Evolutionary conservation across 352 stramenopile species (phyloP), one percentile per base, ranked within the genome.

Genomic region (Globisporangium uncinulatum): DNA sequence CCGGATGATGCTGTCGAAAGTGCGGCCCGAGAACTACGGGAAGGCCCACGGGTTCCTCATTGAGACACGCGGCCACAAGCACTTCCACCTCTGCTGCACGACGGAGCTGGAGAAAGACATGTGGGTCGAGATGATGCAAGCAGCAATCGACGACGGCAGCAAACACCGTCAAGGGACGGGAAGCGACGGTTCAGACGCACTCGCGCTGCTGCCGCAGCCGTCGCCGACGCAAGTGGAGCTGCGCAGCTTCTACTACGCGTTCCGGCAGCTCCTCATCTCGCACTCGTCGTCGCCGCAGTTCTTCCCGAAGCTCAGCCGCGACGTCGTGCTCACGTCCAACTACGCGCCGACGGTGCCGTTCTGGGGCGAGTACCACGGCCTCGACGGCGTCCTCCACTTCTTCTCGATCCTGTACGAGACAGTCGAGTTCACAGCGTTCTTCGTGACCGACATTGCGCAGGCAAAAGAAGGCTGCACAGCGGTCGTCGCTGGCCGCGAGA

Each of bases 121-220:
- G 86, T 95, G 86, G 86, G 76, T 95, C 51, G 86, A 95, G 63
- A 95, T 95, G 86, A 95, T 95, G 86, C 82, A 92, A 58, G 83
- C 86, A 9, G 86, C 86, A 11, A 90, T 95, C 62, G 86, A 94
- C 46, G 83, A 93, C 62, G 70, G 71, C 13, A 70, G 73, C 45
- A 72, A 70, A 56, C 62, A 74, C 65, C 61, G 61, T 62, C 1
- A 41, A 56, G 4, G 69, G 71, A 17, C 69, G 52, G 2, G 73
- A 73, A 36, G 39, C 59, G n/a, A 48, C 74, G 19, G 59, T 67
- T 46, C 24, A 1, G 24, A 29, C 24, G 24, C 24, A 4, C 24
- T 29, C 24, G 41, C 61, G 20, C 49, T 74, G n/a, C 58, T 69
- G 48, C 60, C 77, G 57, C 76, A 82, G 51, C 59, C 71, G 20